These are phyloP conservation scores for Colletotrichum sp. DNA, from an alignment of 2,329 filamentous ascomycete genomes.

Conservation along the genomic window DNA sequence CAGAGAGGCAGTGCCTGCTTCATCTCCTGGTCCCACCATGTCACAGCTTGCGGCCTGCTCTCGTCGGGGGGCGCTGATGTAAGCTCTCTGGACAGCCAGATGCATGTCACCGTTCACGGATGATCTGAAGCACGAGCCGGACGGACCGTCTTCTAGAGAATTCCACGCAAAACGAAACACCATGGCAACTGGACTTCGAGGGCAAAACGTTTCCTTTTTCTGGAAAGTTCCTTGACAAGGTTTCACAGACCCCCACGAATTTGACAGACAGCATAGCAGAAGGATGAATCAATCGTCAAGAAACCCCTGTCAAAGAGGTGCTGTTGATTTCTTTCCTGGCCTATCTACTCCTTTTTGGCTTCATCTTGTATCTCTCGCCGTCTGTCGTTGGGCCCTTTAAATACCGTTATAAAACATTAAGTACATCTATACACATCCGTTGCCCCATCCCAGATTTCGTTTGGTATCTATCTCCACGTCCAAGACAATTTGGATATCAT, in stretches of 20 bases:
- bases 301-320: not conserved
- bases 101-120: not conserved
- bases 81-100: not conserved
- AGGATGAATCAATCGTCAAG: not conserved
- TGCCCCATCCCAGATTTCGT: not conserved
- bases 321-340: not conserved
- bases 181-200: not conserved
- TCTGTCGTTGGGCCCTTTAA: not conserved
- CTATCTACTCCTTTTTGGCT: not conserved
- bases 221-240: not conserved
- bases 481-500: constrained; percentile 8
- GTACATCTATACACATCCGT: not conserved
- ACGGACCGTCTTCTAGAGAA: not conserved
- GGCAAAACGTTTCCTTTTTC: not conserved
- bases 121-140: not conserved
- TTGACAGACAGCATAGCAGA: not conserved
- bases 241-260: not conserved
- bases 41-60: not conserved
- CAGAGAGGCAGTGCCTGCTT: not conserved
- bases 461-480: constrained; percentile 1
- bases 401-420: constrained; percentile 8
- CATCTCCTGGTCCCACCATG: not conserved
- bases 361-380: not conserved
- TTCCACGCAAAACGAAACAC: not conserved
- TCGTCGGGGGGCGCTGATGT: not conserved